Base-by-base conservation (phyloP, 202 grass and related monocot species). In the Zoysia matrella region DNA sequence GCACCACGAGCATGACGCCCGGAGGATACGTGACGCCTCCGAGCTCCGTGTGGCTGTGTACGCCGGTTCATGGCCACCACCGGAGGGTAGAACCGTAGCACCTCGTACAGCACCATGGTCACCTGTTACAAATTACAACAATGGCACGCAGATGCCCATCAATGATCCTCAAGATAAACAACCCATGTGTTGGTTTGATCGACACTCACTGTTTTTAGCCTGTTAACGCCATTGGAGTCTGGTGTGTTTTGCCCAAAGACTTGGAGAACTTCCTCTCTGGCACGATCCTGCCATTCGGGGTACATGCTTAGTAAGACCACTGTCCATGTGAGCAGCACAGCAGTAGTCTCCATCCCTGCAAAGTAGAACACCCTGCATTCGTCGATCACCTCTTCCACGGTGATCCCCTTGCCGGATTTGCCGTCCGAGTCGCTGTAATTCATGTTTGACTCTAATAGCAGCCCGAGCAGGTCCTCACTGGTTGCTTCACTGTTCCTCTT, bases 361-460 rank as follows among this genome's bases (percentile, higher is more conserved):
- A 97, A 94, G 85, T 94, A 97, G 89, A 97, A 94, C 15, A 94
- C 1, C 82, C 87, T 94, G 83, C 91, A 94, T 69, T 97, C 91
- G 13, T 83, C 81, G 8, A 93, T 91, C 65, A 97, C 67, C 6
- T 97, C 89, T 5, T 90, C 91, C 3, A 72, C 67, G 0, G 72
- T 90, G 74, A 97, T 84, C 16, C 72, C 86, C 13, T 49, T 51
- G 46, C 43, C 55, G 3, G 67, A 60, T 30, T 85, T 87, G 7
- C 92, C 85, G 4, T 90, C 52, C 4, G 36, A 78, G 18, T 50
- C 51, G 8, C 4, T 82, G 43, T 87, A 85, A 45, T 88, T 73
- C 87, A 79, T 82, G 42, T 97, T 97, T 3, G 89, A 87, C 70
- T 92, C 83, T 12, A 94, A 74, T 40, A 97, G 75, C 65, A 94